These are phyloP conservation scores for Babesia bovis DNA, from an alignment of 169 alveolate species.

Conservation along the genomic window DNA sequence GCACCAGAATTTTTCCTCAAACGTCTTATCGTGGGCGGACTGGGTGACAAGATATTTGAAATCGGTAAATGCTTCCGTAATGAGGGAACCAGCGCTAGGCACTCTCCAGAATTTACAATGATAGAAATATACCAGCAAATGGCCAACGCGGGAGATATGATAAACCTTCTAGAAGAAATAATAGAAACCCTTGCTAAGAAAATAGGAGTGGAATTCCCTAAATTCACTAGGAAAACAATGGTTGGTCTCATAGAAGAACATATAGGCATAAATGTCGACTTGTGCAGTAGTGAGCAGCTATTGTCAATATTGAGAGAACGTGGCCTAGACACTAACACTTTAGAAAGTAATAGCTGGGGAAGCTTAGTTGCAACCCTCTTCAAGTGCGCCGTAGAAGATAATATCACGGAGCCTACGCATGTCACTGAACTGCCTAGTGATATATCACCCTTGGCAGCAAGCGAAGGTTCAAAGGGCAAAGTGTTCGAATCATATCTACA, in stretches of 20 bases:
- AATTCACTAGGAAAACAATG: slow-evolving; percentile 62
- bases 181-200: slow-evolving; percentile 83
- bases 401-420: slow-evolving; percentile 55
- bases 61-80: slow-evolving; percentile 98
- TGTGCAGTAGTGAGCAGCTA: slow-evolving; percentile 20
- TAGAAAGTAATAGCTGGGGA: slow-evolving; percentile 83
- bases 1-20: slow-evolving; percentile 99
- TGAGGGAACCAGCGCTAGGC: slow-evolving; percentile 97
- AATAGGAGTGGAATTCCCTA: slow-evolving; percentile 83
- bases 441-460: slow-evolving; percentile 87
- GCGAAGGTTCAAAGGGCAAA: slow-evolving; percentile 92
- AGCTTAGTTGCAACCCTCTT: slow-evolving; percentile 46
- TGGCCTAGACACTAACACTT: slow-evolving; percentile 82
- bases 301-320: slow-evolving; percentile 78
- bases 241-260: slow-evolving; percentile 36
- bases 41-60: slow-evolving; percentile 95
- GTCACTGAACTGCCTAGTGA: slow-evolving; percentile 91
- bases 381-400: slow-evolving; percentile 58
- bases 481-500: slow-evolving; percentile 96
- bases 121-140: slow-evolving; percentile 96
- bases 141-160: slow-evolving; percentile 96
- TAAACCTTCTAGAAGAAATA: slow-evolving; percentile 95
- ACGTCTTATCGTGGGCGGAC: slow-evolving; percentile 96
- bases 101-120: slow-evolving; percentile 99
- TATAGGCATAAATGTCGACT: slow-evolving; percentile 31